Percentiles rank a stretch among this genome's conserved stretches.
Conservation (phyloP, 202 grass and related monocot genomes). For the Schoenoplectus triqueter region DNA sequence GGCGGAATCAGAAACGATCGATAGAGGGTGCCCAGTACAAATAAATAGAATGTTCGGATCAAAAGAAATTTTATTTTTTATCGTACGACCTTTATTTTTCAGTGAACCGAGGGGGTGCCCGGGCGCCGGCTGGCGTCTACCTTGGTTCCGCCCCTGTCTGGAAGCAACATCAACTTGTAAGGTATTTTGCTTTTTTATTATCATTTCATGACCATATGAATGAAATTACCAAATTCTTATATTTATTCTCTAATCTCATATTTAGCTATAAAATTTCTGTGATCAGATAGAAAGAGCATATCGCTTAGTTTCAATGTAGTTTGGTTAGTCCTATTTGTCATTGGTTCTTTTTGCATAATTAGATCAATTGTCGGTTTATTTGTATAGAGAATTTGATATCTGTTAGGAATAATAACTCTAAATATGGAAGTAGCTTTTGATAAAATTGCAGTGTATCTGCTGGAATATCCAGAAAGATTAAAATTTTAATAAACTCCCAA, state of each 20-base stretch:
- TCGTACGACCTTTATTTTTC: no score
- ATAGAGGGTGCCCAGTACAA: no score
- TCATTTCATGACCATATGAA: not conserved
- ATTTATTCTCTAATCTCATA: not conserved
- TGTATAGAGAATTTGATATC: not conserved
- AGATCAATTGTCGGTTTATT: not conserved
- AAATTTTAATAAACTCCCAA: no score
- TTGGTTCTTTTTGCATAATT: not conserved
- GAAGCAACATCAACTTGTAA: conserved; percentile 4
- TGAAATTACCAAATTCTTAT: not conserved
- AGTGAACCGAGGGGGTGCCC: no score
- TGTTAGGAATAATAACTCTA: not conserved
- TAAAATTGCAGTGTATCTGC: not conserved
- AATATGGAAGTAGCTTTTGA: not conserved
- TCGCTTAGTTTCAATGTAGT: not conserved
- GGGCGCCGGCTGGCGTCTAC: no score
- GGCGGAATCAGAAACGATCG: no score
- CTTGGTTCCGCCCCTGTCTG: not conserved
- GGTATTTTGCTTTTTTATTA: not conserved
- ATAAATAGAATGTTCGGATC: no score
- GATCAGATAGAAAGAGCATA: not conserved
- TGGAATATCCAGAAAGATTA: not conserved
- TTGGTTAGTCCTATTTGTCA: not conserved
- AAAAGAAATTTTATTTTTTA: no score
- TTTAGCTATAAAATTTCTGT: not conserved